Evolutionary conservation across 164 flowering plant genomes (phyloP), one percentile per base, ranked within the genome.

Genomic region (Platanus orientalis): DNA sequence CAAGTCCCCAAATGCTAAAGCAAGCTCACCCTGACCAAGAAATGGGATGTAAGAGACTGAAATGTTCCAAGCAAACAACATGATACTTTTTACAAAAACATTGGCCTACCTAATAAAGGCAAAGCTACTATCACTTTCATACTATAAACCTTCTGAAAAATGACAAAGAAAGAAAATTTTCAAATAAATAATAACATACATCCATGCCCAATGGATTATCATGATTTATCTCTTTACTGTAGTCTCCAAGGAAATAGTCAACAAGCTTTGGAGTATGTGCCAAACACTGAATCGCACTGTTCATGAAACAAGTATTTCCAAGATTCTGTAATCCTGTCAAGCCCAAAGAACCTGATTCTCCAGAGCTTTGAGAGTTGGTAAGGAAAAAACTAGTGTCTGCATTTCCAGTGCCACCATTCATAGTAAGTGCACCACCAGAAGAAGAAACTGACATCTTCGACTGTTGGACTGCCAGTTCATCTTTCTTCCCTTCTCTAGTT

Each of bases 221-320:
- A 60, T 62, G 76, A 64, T 93, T 89, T 69, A 88, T 83, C 78
- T 90, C 98, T 69, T 65, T 77, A 59, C 61, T 76, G 73, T 89
- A 91, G 66, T 93, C 96, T 57, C 88, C 92, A 61, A 89, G 90
- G 58, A 94, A 89, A 73, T 83, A 94, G 64, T 94, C 97, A 70
- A 89, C 90, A 70, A 94, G 86, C 80, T 83, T 78, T 42, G 92
- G 89, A 25, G 98, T 89, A 76, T 94, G 98, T 36, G 80, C 95
- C 71, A 94, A 82, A 78, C 98, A 94, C 79, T 94, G 98, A 30
- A 90, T 60, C 39, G 98, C 81, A 71, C 96, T 89, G 66, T 94
- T 94, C 97, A 94, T 89, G 63, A 90, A 94, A 74, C 98, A 94
- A 48, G 98, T 94, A 68, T 90, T 94, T 63, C 98, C 98, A 64